Percentiles rank a stretch among this genome's conserved stretches.
Conservation (phyloP, 352 stramenopile genomes). For the Phytophthora litchii region DNA sequence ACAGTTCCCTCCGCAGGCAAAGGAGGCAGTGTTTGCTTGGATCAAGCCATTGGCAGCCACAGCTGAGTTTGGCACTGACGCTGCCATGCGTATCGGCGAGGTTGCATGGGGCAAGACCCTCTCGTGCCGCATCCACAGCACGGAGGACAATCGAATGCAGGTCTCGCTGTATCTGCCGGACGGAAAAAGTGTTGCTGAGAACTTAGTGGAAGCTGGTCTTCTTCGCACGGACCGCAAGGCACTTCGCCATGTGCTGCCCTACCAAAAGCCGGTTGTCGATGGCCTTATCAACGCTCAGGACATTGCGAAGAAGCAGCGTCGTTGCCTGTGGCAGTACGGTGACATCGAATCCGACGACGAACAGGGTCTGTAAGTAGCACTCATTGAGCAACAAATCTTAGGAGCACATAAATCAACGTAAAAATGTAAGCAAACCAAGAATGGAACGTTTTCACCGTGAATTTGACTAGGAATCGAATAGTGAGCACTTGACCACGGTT, state of each 20-base stretch:
- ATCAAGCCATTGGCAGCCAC: constrained; percentile 84
- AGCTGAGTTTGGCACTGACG: constrained; percentile 93
- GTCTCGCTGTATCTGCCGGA: constrained; percentile 79
- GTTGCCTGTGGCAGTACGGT: constrained; percentile 96
- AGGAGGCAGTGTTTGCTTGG: constrained; percentile 86
- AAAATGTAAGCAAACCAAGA: constrained; percentile 27
- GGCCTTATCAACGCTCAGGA: constrained; percentile 93
- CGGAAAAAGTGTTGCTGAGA: constrained; percentile 89
- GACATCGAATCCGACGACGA: constrained; percentile 97
- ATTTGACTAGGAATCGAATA: constrained; percentile 2
- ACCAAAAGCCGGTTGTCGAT: constrained; percentile 87
- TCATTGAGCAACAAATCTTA: constrained; percentile 15
- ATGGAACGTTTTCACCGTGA: constrained; percentile 13
- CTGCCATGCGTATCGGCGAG: constrained; percentile 89
- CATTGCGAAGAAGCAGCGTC: constrained; percentile 90
- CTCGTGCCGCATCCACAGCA: constrained; percentile 69
- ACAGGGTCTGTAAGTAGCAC: constrained; percentile 29
- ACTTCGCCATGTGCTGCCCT: constrained; percentile 58
- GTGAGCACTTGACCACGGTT: constrained; percentile 74
- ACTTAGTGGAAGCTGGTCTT: constrained; percentile 89
- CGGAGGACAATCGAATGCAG: constrained; percentile 72
- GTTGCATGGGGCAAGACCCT: constrained; percentile 94
- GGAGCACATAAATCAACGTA: constrained; percentile 26
- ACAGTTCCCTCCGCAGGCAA: constrained; percentile 90
- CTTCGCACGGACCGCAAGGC: constrained; percentile 87